Conservation (phyloP, 352 stramenopile species). For the Phytopythium sindhum region DNA sequence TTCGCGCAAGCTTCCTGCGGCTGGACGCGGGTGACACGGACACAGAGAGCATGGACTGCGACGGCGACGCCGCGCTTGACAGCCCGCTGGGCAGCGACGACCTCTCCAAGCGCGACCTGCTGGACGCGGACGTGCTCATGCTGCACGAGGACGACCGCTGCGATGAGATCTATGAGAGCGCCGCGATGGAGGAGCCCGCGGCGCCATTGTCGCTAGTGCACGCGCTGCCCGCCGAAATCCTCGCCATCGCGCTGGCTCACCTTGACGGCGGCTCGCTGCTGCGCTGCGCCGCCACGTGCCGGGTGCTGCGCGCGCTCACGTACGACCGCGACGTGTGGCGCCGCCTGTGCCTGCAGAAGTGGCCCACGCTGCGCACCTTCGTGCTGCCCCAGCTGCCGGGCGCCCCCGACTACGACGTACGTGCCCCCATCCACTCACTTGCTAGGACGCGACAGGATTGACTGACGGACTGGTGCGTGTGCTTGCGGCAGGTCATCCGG, state of each 20-base stretch:
- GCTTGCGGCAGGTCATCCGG: conserved; percentile 12
- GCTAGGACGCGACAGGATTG: too few relatives aligned
- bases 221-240: conserved; percentile 48
- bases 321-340: conserved; percentile 66
- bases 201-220: conserved; percentile 27
- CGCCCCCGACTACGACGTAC: conserved; percentile 74
- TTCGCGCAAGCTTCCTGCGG: conserved; percentile 19
- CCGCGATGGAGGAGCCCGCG: conserved; percentile 1
- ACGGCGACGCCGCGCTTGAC: conserved; percentile 6
- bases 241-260: conserved; percentile 40
- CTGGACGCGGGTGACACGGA: conserved; percentile 31
- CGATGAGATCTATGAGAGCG: background rate
- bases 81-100: background rate
- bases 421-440: too few relatives aligned
- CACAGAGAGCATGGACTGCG: conserved; percentile 24
- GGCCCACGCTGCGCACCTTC: conserved; percentile 55
- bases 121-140: conserved; percentile 14
- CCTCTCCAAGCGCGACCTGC: background rate
- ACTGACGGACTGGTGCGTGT: background rate
- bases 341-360: conserved; percentile 52
- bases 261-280: conserved; percentile 62
- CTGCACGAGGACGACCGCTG: conserved; percentile 3
- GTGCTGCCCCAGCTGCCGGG: conserved; percentile 65
- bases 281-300: conserved; percentile 39
- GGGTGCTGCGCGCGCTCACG: conserved; percentile 38